Evolutionary conservation across 2,329 filamentous ascomycete genomes (phyloP).

Genomic region (Aspergillus costaricaensis): DNA sequence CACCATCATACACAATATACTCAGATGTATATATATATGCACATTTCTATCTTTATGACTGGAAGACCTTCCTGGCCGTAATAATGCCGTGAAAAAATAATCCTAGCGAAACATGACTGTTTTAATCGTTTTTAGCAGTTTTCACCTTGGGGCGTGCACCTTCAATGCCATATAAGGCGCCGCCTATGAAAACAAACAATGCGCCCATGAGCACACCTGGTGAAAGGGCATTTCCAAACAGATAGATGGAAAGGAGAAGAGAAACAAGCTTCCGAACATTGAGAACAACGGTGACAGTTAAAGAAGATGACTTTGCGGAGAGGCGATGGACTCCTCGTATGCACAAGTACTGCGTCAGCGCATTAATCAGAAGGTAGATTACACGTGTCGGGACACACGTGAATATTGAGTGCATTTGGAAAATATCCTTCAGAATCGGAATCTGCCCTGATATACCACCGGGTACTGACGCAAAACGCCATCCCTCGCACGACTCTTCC

Average conservation of each 20-base stretch:
- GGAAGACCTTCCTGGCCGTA: too few species aligned
- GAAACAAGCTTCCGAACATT: slow-evolving; percentile 95
- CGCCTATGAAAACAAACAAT: slow-evolving; percentile 81
- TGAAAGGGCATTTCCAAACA: slow-evolving; percentile 85
- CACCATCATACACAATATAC: too few species aligned
- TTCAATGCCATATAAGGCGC: slow-evolving; percentile 87
- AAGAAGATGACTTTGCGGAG: slow-evolving; percentile 80
- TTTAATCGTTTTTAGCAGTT: slow-evolving; percentile 24
- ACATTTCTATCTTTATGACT: too few species aligned
- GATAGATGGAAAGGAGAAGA: slow-evolving; percentile 83
- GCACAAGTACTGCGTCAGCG: slow-evolving; percentile 89
- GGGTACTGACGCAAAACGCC: slow-evolving; percentile 1
- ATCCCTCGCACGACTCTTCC: background rate
- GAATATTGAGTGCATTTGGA: slow-evolving; percentile 25
- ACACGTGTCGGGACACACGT: slow-evolving; percentile 38
- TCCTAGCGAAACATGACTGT: too few species aligned
- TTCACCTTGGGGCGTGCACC: slow-evolving; percentile 38
- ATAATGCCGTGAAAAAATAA: too few species aligned
- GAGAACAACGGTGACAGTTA: slow-evolving; percentile 94
- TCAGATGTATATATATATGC: too few species aligned
- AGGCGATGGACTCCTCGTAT: slow-evolving; percentile 96
- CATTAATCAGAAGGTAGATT: slow-evolving; percentile 51
- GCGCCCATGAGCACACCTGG: slow-evolving; percentile 78
- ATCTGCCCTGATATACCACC: background rate
- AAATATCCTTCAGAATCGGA: background rate